These are phyloP conservation scores for Ustilaginoidea virens DNA, from an alignment of 2,329 filamentous ascomycete genomes.

Conservation along the genomic window DNA sequence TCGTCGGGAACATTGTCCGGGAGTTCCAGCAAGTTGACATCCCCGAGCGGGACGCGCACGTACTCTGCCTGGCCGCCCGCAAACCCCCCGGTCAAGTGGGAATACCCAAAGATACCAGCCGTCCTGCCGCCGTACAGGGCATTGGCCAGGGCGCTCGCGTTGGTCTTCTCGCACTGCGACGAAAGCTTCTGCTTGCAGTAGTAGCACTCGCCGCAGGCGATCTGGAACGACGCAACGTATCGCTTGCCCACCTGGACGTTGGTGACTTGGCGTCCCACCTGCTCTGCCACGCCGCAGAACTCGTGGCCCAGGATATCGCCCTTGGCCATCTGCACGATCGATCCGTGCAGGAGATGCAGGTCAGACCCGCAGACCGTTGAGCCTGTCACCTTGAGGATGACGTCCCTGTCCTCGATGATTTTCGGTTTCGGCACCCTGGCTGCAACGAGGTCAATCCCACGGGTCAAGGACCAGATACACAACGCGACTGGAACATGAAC, in stretches of 20 bases:
- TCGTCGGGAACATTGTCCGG: constrained; percentile 72
- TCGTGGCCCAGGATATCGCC: constrained; percentile 54
- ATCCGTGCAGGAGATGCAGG: constrained; percentile 39
- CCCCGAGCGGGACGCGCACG: constrained; percentile 63
- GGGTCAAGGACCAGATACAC: background rate
- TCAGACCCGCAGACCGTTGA: constrained; percentile 44
- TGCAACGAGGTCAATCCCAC: constrained; percentile 11
- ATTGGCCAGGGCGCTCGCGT: constrained; percentile 53
- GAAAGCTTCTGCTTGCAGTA: constrained; percentile 68
- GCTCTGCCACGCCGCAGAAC: constrained; percentile 40
- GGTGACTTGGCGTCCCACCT: constrained; percentile 37
- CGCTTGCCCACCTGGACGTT: constrained; percentile 44
- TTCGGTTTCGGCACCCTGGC: constrained; percentile 54
- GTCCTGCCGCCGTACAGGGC: constrained; percentile 69
- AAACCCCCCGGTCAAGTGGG: constrained; percentile 72
- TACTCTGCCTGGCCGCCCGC: constrained; percentile 82
- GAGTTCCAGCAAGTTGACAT: constrained; percentile 67
- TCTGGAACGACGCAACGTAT: constrained; percentile 78
- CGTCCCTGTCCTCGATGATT: constrained; percentile 58
- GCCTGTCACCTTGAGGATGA: constrained; percentile 65
- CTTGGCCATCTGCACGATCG: constrained; percentile 42
- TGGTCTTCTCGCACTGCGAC: constrained; percentile 69
- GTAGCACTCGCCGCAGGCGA: constrained; percentile 57
- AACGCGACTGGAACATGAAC: too few relatives aligned
- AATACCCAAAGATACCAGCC: constrained; percentile 58